Evolutionary conservation across 805 yeast species (phyloP).

Genomic region (Ogataea allantospora): DNA sequence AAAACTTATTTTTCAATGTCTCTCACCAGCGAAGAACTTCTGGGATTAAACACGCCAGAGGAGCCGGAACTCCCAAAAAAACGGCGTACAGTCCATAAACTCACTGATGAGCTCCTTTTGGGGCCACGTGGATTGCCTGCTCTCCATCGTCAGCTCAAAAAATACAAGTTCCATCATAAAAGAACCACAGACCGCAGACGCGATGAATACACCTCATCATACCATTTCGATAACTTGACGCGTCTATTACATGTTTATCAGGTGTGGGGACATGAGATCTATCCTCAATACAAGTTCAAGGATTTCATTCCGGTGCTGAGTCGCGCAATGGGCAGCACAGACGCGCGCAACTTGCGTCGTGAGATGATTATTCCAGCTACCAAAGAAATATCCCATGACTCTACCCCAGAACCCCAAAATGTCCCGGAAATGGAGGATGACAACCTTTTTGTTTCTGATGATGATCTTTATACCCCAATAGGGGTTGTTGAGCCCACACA

Average conservation of each 20-base stretch:
- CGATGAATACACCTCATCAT: constrained; percentile 32
- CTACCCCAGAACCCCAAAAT: constrained; percentile 2
- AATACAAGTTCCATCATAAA: constrained; percentile 33
- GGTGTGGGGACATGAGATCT: constrained; percentile 72
- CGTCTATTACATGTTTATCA: constrained; percentile 58
- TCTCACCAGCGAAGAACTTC: constrained; percentile 29
- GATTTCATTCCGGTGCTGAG: constrained; percentile 61
- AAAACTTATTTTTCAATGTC: constrained; percentile 6
- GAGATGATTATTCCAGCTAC: constrained; percentile 37
- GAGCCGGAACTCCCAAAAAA: constrained; percentile 6
- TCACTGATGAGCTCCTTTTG: constrained; percentile 52
- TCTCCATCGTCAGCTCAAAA: constrained; percentile 38
- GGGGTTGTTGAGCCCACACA: constrained; percentile 19
- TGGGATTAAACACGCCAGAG: constrained; percentile 23
- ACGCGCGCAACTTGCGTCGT: neutral
- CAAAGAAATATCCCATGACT: no score
- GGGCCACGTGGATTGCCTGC: constrained; percentile 57
- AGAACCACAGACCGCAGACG: constrained; percentile 24
- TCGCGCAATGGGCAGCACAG: constrained; percentile 43
- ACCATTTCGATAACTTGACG: constrained; percentile 49
- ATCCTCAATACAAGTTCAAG: constrained; percentile 74
- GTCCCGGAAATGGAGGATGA: constrained; percentile 5
- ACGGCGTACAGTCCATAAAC: constrained; percentile 38
- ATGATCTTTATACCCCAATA: constrained; percentile 19
- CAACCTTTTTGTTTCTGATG: constrained; percentile 13